Percentiles rank a stretch among this genome's conserved stretches.
These are phyloP conservation scores for Cyphellophora europaea DNA, from an alignment of 2,329 filamentous ascomycete genomes.

Conservation along the genomic window DNA sequence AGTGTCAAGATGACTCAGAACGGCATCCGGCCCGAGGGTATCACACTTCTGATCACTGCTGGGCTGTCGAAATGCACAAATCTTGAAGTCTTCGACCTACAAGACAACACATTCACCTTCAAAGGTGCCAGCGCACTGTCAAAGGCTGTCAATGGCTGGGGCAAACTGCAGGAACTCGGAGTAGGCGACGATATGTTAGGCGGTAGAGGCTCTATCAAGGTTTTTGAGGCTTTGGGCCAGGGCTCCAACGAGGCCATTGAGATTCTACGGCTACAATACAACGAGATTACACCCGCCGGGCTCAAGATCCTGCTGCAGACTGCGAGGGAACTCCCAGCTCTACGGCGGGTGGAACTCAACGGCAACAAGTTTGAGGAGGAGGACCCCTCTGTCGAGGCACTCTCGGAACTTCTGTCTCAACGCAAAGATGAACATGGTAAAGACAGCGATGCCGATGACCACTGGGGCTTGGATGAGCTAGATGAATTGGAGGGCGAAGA, in stretches of 20 bases:
- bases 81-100: conserved; percentile 74
- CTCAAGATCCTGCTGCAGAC: conserved; percentile 63
- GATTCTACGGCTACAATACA: conserved; percentile 78
- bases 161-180: conserved; percentile 68
- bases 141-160: conserved; percentile 65
- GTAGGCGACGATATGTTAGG: conserved; percentile 82
- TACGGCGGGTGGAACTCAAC: conserved; percentile 86
- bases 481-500: conserved; percentile 73
- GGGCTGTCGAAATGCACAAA: conserved; percentile 63
- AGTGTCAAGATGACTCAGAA: conserved; percentile 97
- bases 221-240: conserved; percentile 63
- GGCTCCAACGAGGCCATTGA: conserved; percentile 73
- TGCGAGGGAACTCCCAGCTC: conserved; percentile 59
- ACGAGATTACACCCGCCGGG: conserved; percentile 76
- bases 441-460: conserved; percentile 61
- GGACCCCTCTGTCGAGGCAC: conserved; percentile 58
- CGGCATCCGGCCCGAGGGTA: conserved; percentile 89
- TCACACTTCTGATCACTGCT: conserved; percentile 67
- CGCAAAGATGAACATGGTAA: conserved; percentile 62
- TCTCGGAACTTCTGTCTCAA: conserved; percentile 64
- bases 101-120: conserved; percentile 94
- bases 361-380: conserved; percentile 92
- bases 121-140: conserved; percentile 71
- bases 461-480: conserved; percentile 77
- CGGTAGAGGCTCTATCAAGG: conserved; percentile 62